Percentiles rank a stretch among this genome's conserved stretches.
Evolutionary conservation across 2,329 filamentous ascomycete genomes (phyloP).

Genomic region (Bipolaris sorokiniana): DNA sequence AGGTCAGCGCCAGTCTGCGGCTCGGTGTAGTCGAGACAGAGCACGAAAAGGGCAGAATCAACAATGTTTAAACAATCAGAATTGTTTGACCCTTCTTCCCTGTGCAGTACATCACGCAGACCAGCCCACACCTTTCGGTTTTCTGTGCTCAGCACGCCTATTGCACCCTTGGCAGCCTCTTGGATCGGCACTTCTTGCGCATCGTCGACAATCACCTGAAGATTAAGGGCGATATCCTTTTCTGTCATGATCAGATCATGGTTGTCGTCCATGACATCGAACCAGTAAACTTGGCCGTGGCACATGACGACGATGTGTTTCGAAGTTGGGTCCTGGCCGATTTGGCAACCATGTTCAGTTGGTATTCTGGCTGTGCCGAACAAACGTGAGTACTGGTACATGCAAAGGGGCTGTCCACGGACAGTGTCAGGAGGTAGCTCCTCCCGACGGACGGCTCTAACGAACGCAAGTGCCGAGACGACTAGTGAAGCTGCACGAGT

Average conservation of each 20-base stretch:
- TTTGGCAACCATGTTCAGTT: constrained; percentile 92
- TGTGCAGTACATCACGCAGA: constrained; percentile 82
- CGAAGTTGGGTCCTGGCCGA: constrained; percentile 90
- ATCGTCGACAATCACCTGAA: constrained; percentile 91
- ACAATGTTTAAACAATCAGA: constrained; percentile 95
- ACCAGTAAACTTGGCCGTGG: constrained; percentile 98
- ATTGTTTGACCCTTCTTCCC: constrained; percentile 89
- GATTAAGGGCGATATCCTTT: constrained; percentile 87
- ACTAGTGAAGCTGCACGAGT: constrained; percentile 91
- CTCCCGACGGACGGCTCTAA: constrained; percentile 88
- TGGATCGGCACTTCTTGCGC: constrained; percentile 88
- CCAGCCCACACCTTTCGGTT: constrained; percentile 97
- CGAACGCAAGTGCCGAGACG: constrained; percentile 87
- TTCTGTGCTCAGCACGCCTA: constrained; percentile 93
- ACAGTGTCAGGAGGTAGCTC: constrained; percentile 89
- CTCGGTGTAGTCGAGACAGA: constrained; percentile 93
- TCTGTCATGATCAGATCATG: constrained; percentile 97
- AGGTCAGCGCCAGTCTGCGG: constrained; percentile 79
- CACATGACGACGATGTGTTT: constrained; percentile 94
- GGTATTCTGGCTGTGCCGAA: constrained; percentile 95
- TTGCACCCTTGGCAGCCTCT: constrained; percentile 90
- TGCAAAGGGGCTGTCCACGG: constrained; percentile 84
- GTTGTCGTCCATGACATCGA: constrained; percentile 94
- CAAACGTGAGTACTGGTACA: constrained; percentile 96
- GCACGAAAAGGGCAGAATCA: constrained; percentile 88